Percentiles rank a stretch among this genome's conserved stretches.
Evolutionary conservation across 1,139 yeast genomes (phyloP).

Genomic region (Pneumocystis canis): DNA sequence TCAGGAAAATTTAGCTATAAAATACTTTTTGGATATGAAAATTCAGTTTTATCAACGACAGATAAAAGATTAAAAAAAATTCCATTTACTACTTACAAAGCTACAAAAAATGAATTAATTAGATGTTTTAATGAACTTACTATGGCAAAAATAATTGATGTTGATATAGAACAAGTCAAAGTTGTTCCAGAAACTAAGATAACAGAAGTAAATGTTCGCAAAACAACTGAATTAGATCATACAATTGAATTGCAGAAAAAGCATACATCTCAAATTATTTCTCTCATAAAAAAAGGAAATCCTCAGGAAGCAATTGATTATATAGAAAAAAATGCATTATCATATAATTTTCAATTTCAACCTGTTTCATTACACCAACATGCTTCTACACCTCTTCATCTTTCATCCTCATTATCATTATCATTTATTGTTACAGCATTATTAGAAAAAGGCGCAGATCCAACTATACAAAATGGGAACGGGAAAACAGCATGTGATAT

Average conservation of each 20-base stretch:
- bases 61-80: constrained; percentile 51
- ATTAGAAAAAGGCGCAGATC: constrained; percentile 57
- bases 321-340: constrained; percentile 42
- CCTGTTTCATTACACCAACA: constrained; percentile 40
- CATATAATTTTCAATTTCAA: constrained; percentile 36
- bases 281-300: constrained; percentile 54
- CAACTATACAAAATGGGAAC: constrained; percentile 37
- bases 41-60: constrained; percentile 31
- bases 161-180: constrained; percentile 24
- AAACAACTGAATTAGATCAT: constrained; percentile 12
- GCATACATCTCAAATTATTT: not conserved
- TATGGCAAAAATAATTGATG: constrained; percentile 38
- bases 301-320: constrained; percentile 55
- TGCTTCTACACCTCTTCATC: constrained; percentile 68
- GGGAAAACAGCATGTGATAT: constrained; percentile 57
- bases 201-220: constrained; percentile 7
- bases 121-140: constrained; percentile 73
- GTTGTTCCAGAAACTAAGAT: constrained; percentile 19
- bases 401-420: constrained; percentile 54
- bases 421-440: constrained; percentile 54
- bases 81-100: constrained; percentile 83
- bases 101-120: constrained; percentile 68
- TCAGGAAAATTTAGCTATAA: constrained; percentile 57
- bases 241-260: constrained; percentile 29
- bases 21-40: constrained; percentile 53